Evolutionary conservation across 179 eudicot species (phyloP).

Genomic region (Silene coronaria): DNA sequence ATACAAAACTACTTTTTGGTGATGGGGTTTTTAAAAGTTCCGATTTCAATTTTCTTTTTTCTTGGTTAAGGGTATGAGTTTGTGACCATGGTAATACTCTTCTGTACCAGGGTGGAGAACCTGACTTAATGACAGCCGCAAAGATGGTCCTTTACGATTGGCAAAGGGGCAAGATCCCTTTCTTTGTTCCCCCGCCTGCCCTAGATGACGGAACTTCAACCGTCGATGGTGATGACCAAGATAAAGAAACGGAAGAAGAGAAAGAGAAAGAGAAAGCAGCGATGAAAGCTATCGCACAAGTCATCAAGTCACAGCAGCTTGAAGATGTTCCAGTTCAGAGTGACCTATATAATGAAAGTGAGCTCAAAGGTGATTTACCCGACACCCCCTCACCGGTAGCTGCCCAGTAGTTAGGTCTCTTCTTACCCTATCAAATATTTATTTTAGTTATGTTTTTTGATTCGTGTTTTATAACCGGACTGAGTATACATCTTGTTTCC

Average conservation of each 20-base stretch:
- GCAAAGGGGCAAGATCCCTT: conserved; percentile 96
- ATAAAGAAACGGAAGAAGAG: conserved; percentile 31
- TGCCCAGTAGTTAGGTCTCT: background rate
- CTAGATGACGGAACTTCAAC: conserved; percentile 38
- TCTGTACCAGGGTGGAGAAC: conserved; percentile 74
- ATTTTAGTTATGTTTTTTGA: background rate
- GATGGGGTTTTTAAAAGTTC: too few species aligned
- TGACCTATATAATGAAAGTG: conserved; percentile 60
- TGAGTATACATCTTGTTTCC: background rate
- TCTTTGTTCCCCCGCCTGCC: conserved; percentile 86
- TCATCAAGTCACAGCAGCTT: conserved; percentile 56
- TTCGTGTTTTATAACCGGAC: background rate
- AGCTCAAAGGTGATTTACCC: conserved; percentile 48
- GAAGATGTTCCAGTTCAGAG: conserved; percentile 67
- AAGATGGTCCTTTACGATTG: conserved; percentile 94
- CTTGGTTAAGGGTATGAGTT: background rate
- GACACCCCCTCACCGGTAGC: conserved; percentile 2
- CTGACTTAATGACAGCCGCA: conserved; percentile 79
- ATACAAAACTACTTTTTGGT: too few species aligned
- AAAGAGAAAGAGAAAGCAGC: conserved; percentile 46
- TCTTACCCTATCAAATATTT: background rate
- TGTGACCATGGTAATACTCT: background rate
- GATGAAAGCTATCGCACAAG: conserved; percentile 63
- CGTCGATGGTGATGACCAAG: conserved; percentile 28
- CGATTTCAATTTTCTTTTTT: too few species aligned